Conservation (phyloP, 805 yeast genomes). For the Ogataea chonburiensis region DNA sequence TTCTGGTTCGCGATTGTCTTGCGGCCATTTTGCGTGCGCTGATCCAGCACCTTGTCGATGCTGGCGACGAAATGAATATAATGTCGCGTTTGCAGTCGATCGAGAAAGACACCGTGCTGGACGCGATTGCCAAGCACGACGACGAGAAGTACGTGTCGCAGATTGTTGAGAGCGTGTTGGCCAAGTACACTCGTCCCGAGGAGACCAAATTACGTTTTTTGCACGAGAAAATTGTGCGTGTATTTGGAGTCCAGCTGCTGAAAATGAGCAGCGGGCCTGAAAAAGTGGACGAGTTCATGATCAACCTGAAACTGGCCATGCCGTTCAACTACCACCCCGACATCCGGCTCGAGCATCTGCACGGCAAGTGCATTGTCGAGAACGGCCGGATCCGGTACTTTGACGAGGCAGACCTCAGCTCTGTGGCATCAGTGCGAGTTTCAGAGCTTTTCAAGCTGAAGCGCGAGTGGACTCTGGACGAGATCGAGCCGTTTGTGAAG, state of each 20-base stretch:
- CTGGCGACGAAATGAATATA: conserved; percentile 15
- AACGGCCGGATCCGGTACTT: conserved; percentile 49
- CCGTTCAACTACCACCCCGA: conserved; percentile 54
- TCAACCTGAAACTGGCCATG: conserved; percentile 60
- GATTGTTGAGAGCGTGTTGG: conserved; percentile 13
- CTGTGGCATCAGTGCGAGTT: conserved; percentile 49
- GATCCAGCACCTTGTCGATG: conserved; percentile 12
- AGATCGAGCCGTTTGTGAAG: conserved; percentile 60
- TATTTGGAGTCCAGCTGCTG: conserved; percentile 21
- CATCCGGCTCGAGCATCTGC: conserved; percentile 48
- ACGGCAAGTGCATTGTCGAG: conserved; percentile 35
- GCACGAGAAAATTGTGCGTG: conserved; percentile 19
- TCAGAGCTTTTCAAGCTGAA: conserved; percentile 53
- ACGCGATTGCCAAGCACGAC: conserved; percentile 4
- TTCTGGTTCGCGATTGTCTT: conserved; percentile 15
- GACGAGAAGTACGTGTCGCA: conserved; percentile 9
- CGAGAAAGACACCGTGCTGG: conserved; percentile 3
- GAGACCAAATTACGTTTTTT: conserved; percentile 17
- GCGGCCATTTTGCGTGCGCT: conserved; percentile 10
- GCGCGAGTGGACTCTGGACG: conserved; percentile 58
- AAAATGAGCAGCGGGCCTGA: conserved; percentile 10
- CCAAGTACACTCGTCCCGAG: conserved; percentile 14
- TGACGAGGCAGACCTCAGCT: conserved; percentile 47
- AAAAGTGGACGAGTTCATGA: conserved; percentile 51
- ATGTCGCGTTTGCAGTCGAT: conserved; percentile 8